Percentiles rank a stretch among this genome's conserved stretches.
These are phyloP conservation scores for Citrullus amarus DNA, from an alignment of 306 rosid genomes.

Conservation along the genomic window DNA sequence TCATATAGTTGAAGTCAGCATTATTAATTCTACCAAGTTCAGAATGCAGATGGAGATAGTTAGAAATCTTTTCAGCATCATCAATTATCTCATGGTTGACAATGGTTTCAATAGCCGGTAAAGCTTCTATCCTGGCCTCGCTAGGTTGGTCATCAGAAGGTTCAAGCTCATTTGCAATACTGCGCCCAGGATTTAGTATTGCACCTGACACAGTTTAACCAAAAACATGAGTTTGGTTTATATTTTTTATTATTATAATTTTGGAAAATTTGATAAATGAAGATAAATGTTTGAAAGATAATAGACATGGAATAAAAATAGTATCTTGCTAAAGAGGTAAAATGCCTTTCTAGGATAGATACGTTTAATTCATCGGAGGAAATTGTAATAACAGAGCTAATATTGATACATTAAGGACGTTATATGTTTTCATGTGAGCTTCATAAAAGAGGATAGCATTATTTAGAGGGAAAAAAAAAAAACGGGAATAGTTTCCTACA, in stretches of 20 bases:
- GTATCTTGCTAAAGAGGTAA: not conserved
- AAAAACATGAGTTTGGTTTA: not conserved
- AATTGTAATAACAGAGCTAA: not conserved
- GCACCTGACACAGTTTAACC: constrained; percentile 21
- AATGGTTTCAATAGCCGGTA: not conserved
- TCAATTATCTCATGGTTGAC: constrained; percentile 7
- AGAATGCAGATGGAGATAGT: constrained; percentile 4
- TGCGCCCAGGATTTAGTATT: not conserved
- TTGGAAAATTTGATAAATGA: not conserved
- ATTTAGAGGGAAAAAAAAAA: too few relatives aligned
- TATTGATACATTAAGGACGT: not conserved
- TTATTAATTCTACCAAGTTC: constrained; percentile 15
- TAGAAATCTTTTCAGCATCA: constrained; percentile 10
- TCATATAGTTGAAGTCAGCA: constrained; percentile 46
- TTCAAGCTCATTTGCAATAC: not conserved
- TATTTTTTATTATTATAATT: not conserved
- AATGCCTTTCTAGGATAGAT: not conserved
- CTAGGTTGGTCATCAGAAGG: not conserved
- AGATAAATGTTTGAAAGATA: not conserved
- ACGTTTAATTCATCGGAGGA: not conserved
- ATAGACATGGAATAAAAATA: not conserved
- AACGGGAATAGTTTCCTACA: not conserved
- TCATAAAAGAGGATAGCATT: not conserved
- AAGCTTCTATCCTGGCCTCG: not conserved
- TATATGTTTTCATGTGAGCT: not conserved